These are phyloP conservation scores for Alloteropsis angusta DNA, from an alignment of 202 grass and related monocot genomes.

Conservation along the genomic window DNA sequence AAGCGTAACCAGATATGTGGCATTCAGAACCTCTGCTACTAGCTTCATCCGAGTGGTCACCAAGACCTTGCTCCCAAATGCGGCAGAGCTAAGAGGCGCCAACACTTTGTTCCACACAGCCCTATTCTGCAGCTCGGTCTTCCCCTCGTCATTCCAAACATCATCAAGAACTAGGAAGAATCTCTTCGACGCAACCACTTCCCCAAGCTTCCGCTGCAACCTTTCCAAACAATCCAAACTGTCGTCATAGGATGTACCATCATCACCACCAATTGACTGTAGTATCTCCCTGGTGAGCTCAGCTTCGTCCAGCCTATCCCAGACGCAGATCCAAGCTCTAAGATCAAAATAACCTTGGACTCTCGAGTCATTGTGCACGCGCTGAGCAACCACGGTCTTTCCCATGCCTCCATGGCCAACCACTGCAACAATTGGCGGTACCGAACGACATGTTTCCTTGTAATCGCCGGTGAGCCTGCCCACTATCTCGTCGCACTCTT, in stretches of 20 bases:
- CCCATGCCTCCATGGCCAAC: constrained; percentile 45
- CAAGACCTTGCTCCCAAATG: constrained; percentile 15
- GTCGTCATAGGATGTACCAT: neutral
- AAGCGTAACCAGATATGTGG: neutral
- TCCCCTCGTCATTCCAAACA: constrained; percentile 34
- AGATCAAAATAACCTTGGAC: constrained; percentile 4
- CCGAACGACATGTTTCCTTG: neutral
- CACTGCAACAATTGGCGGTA: constrained; percentile 15
- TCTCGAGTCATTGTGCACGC: constrained; percentile 26
- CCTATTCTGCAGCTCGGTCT: neutral
- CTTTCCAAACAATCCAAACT: neutral
- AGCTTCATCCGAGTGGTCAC: constrained; percentile 34
- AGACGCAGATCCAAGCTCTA: constrained; percentile 42
- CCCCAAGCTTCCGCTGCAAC: neutral
- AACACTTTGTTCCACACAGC: neutral
- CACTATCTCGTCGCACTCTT: constrained; percentile 16
- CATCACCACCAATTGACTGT: neutral
- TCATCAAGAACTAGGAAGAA: constrained; percentile 40
- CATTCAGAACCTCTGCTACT: constrained; percentile 4
- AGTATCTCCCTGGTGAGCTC: constrained; percentile 44
- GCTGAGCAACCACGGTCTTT: constrained; percentile 44
- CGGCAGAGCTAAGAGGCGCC: neutral
- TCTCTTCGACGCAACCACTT: neutral
- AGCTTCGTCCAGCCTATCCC: constrained; percentile 29
- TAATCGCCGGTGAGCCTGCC: neutral